Percentiles rank a stretch among this genome's conserved stretches.
phyloP scores from a whole-genome alignment of 2,329 filamentous ascomycete species.

The Graphilbum fragrans region DNA sequence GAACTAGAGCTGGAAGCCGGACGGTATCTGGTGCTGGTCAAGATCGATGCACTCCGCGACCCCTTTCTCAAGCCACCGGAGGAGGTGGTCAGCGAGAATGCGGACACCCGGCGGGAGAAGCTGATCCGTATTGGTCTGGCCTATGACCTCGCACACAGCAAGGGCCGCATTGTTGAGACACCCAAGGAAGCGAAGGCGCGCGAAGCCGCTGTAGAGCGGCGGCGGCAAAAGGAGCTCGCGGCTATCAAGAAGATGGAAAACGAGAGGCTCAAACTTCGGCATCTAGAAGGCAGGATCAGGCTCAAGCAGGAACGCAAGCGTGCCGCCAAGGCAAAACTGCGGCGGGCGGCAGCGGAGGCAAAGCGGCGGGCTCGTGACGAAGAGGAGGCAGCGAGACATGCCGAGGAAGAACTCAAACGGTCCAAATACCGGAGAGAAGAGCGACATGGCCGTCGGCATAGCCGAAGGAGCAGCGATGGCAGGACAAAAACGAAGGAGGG shows the following conservation, averaged over 20 bases:
- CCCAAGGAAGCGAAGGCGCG: too few relatives aligned
- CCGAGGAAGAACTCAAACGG: slow-evolving; percentile 9
- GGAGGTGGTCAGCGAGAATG: slow-evolving; percentile 42
- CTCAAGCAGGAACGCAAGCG: slow-evolving; percentile 13
- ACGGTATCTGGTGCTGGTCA: slow-evolving; percentile 44
- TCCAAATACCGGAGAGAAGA: too few relatives aligned
- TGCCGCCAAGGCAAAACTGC: slow-evolving; percentile 16
- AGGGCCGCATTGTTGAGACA: slow-evolving; percentile 41
- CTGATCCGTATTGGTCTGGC: slow-evolving; percentile 44
- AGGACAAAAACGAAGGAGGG: too few relatives aligned
- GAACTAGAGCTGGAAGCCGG: slow-evolving; percentile 46
- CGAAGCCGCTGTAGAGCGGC: not conserved
- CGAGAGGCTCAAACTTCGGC: not conserved
- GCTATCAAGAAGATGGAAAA: too few relatives aligned
- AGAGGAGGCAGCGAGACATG: slow-evolving; percentile 17
- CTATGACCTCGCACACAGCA: slow-evolving; percentile 49
- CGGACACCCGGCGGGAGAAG: slow-evolving; percentile 40
- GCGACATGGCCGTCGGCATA: too few relatives aligned
- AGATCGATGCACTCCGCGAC: slow-evolving; percentile 37
- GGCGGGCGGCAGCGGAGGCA: slow-evolving; percentile 19
- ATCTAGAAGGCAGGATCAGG: too few relatives aligned
- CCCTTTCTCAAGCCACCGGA: slow-evolving; percentile 33
- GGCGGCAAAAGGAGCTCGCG: too few relatives aligned
- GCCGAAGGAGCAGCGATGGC: too few relatives aligned
- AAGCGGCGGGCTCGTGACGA: slow-evolving; percentile 11